phyloP scores from a whole-genome alignment of 2,329 filamentous ascomycete genomes.

The Fusarium fracticaudum region DNA sequence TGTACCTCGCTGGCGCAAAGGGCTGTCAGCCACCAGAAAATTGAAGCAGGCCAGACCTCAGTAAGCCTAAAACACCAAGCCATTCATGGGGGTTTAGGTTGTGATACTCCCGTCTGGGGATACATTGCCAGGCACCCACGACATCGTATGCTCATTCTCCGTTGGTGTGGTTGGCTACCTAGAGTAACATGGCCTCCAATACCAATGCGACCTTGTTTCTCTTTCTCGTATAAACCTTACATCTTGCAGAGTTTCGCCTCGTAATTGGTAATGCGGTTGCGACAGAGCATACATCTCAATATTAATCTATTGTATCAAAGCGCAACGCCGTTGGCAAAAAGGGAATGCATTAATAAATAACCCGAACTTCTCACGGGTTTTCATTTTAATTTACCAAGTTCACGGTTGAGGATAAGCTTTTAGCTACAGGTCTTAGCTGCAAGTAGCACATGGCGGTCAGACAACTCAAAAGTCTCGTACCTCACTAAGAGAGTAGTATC shows the following conservation, averaged over 20 bases:
- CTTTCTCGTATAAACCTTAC: not conserved
- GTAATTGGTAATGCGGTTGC: not conserved
- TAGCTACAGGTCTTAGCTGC: not conserved
- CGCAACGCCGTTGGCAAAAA: rapidly evolving
- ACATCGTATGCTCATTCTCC: not conserved
- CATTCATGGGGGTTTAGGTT: not conserved
- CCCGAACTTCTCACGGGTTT: rapidly evolving
- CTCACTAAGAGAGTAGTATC: not conserved
- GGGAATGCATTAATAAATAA: rapidly evolving
- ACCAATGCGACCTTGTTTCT: not conserved
- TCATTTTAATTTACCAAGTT: not conserved
- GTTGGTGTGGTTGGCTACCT: rapidly evolving
- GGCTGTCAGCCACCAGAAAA: rapidly evolving
- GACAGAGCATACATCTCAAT: too few species aligned
- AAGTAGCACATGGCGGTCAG: not conserved
- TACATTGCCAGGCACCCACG: rapidly evolving
- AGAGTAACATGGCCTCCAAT: not conserved
- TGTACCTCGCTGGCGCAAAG: not conserved
- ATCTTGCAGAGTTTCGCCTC: rapidly evolving
- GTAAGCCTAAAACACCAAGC: not conserved
- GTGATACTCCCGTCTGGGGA: too few species aligned
- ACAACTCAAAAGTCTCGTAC: not conserved
- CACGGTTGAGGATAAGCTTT: not conserved
- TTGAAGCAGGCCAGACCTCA: rapidly evolving
- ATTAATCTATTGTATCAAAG: rapidly evolving